Evolutionary conservation across 208 protist species (phyloP).

Genomic region (Naegleria gruberi): DNA sequence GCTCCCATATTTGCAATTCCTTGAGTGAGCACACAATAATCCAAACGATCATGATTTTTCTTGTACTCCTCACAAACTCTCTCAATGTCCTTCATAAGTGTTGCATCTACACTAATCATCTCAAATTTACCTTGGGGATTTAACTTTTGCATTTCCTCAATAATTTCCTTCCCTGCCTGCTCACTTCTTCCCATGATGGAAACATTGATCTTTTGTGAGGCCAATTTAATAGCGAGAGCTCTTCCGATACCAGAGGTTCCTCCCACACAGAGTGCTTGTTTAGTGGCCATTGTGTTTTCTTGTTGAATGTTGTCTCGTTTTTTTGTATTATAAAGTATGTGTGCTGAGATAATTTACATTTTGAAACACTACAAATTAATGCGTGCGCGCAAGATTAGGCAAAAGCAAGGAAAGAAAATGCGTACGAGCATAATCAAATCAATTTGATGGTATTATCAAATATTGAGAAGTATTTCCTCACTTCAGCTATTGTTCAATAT

Average conservation of each 20-base stretch:
- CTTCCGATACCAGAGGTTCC: conserved; percentile 32
- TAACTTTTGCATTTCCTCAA: conserved; percentile 17
- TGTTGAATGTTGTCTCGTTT: too few species aligned
- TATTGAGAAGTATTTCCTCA: too few species aligned
- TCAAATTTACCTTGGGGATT: conserved; percentile 9
- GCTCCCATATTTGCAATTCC: conserved; percentile 33
- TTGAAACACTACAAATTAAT: too few species aligned
- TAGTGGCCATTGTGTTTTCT: too few species aligned
- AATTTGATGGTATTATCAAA: too few species aligned
- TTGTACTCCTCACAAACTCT: conserved; percentile 7
- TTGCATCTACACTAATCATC: conserved; percentile 20
- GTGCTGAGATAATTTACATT: too few species aligned
- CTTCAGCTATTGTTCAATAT: too few species aligned
- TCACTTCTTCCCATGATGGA: conserved; percentile 22
- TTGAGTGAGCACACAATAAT: neutral
- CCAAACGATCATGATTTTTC: neutral
- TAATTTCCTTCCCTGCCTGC: neutral
- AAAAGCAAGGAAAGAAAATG: too few species aligned
- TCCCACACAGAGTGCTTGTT: conserved; percentile 28
- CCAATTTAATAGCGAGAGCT: conserved; percentile 28
- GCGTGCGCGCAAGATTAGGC: too few species aligned
- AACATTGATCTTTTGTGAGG: conserved; percentile 9
- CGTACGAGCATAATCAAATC: too few species aligned
- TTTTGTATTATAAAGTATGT: too few species aligned
- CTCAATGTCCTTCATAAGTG: conserved; percentile 22